A percentile compares a stretch with the other conserved stretches of the same genome.
These are phyloP conservation scores for Pittosporum tobira DNA, from an alignment of 129 eudicot genomes.

Conservation along the genomic window DNA sequence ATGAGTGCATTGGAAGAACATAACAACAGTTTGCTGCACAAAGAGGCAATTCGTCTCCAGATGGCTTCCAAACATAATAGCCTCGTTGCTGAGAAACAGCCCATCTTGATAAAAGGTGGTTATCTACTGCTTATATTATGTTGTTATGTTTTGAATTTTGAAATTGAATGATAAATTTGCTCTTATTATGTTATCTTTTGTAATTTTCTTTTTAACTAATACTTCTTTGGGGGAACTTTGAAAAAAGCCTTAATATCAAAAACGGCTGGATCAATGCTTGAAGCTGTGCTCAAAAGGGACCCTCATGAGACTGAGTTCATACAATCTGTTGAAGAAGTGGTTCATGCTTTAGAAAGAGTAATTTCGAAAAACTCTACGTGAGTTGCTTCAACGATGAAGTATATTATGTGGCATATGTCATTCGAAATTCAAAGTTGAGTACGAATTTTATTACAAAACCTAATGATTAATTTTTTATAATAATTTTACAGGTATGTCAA, in stretches of 20 bases:
- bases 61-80: slow-evolving; percentile 93
- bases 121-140: slow-evolving; percentile 4
- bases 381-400: slow-evolving; percentile 12
- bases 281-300: slow-evolving; percentile 95
- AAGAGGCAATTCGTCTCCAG: slow-evolving; percentile 93
- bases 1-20: slow-evolving; percentile 99
- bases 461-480: slow-evolving; percentile 1
- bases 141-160: slow-evolving; percentile 2
- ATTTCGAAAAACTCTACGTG: slow-evolving; percentile 79
- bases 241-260: slow-evolving; percentile 91
- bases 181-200: not conserved
- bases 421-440: not conserved
- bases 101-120: slow-evolving; percentile 94
- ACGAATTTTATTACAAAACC: slow-evolving; percentile 3
- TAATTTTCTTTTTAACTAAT: not conserved
- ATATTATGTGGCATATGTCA: not conserved
- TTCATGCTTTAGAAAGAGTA: slow-evolving; percentile 89
- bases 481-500: slow-evolving; percentile 61
- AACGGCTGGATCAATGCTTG: slow-evolving; percentile 98
- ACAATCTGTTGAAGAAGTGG: slow-evolving; percentile 88
- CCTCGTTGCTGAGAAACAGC: slow-evolving; percentile 78
- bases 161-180: not conserved
- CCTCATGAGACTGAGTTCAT: slow-evolving; percentile 89
- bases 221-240: slow-evolving; percentile 12
- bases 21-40: slow-evolving; percentile 92